Conservation (phyloP, 2,329 filamentous ascomycete species). For the Apiospora kogelbergensis region DNA sequence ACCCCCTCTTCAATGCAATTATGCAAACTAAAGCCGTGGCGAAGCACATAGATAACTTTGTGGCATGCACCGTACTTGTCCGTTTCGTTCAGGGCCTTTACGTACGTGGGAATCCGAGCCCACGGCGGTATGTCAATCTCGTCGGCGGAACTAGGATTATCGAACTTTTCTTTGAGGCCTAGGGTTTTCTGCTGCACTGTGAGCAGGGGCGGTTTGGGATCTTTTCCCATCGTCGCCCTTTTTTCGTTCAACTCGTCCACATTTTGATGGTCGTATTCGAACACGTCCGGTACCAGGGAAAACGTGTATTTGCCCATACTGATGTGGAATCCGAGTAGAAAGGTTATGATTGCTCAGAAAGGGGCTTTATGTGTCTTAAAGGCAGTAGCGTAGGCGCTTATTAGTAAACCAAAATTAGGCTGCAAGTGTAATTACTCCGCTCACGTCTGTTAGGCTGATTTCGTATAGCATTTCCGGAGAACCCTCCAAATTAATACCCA, state of each 20-base stretch:
- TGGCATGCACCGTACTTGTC: slow-evolving; percentile 11
- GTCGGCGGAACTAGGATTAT: neutral
- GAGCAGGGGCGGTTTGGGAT: neutral
- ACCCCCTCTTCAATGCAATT: slow-evolving; percentile 13
- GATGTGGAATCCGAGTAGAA: neutral
- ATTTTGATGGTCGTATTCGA: neutral
- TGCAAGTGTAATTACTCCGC: neutral
- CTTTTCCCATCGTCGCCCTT: too few species aligned
- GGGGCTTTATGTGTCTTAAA: neutral
- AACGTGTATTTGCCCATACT: slow-evolving; percentile 4
- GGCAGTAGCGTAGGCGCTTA: neutral
- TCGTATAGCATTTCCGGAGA: neutral
- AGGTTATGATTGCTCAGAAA: too few species aligned
- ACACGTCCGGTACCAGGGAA: slow-evolving; percentile 1
- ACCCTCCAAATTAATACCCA: neutral
- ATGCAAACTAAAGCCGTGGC: slow-evolving; percentile 16
- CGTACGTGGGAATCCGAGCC: slow-evolving; percentile 10
- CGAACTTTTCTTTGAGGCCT: neutral
- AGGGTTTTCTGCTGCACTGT: neutral
- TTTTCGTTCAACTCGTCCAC: neutral
- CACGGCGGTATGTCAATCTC: neutral
- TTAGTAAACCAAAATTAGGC: neutral
- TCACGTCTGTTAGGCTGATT: neutral
- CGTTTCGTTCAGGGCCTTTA: slow-evolving; percentile 10
- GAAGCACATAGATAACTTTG: slow-evolving; percentile 17